Evolutionary conservation across 805 yeast species (phyloP).

Genomic region (Yarrowia yakushimensis): DNA sequence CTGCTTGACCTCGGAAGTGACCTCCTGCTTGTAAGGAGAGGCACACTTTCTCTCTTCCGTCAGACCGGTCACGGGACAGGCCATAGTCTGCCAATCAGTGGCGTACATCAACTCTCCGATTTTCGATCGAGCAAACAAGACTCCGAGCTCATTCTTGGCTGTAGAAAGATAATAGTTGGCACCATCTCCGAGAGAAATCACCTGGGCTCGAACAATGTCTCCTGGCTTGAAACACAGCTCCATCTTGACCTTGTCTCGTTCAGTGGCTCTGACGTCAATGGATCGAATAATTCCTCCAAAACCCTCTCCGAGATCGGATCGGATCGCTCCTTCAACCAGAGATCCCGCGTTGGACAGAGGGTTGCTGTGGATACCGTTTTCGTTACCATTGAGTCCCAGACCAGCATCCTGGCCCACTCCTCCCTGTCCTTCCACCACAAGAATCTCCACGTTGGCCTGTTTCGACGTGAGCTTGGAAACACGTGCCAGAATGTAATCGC

Average conservation of each 20-base stretch:
- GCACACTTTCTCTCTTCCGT: slow-evolving; percentile 87
- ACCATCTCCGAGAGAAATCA: slow-evolving; percentile 89
- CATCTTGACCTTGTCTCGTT: slow-evolving; percentile 79
- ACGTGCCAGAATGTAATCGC: slow-evolving; percentile 74
- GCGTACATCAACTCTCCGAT: slow-evolving; percentile 79
- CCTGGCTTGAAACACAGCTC: slow-evolving; percentile 84
- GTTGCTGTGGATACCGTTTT: slow-evolving; percentile 34
- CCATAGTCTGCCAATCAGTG: slow-evolving; percentile 94
- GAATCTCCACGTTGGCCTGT: slow-evolving; percentile 77
- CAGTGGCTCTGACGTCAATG: slow-evolving; percentile 88
- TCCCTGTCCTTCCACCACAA: slow-evolving; percentile 62
- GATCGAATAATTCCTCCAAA: slow-evolving; percentile 81
- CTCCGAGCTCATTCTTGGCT: slow-evolving; percentile 89
- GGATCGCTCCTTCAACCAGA: slow-evolving; percentile 27
- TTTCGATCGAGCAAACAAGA: slow-evolving; percentile 75
- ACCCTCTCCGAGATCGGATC: slow-evolving; percentile 72
- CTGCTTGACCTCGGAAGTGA: neutral
- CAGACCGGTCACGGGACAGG: slow-evolving; percentile 68
- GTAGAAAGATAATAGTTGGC: slow-evolving; percentile 84
- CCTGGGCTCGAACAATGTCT: slow-evolving; percentile 80
- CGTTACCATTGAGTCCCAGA: slow-evolving; percentile 54
- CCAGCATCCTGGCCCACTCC: slow-evolving; percentile 59
- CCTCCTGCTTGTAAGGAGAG: slow-evolving; percentile 52
- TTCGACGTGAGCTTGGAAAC: slow-evolving; percentile 62
- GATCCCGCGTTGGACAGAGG: slow-evolving; percentile 31